Evolutionary conservation across 179 eudicot genomes (phyloP).

Genomic region (Silene vulgaris): DNA sequence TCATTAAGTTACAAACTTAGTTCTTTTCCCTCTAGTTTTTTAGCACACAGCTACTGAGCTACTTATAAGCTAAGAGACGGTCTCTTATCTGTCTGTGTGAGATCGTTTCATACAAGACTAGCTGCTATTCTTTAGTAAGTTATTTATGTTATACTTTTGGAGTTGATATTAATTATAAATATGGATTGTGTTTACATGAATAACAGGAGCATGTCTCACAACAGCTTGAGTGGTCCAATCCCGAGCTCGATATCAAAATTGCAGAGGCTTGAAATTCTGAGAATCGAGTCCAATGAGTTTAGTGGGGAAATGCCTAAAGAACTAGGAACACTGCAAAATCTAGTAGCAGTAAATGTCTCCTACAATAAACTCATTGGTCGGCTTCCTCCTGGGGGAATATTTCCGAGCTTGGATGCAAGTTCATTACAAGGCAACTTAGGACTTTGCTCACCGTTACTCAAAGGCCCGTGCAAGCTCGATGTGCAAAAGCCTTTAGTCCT

Average conservation of each 20-base stretch:
- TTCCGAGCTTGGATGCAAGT: constrained; percentile 63
- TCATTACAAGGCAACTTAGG: constrained; percentile 78
- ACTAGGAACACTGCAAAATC: constrained; percentile 57
- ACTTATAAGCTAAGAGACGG: neutral
- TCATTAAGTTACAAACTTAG: neutral
- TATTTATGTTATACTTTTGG: neutral
- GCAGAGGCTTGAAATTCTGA: constrained; percentile 66
- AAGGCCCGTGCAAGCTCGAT: constrained; percentile 78
- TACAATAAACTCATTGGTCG: constrained; percentile 76
- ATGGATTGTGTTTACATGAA: constrained; percentile 5
- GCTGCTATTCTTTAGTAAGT: neutral
- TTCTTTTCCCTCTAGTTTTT: too few species aligned
- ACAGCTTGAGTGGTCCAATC: constrained; percentile 59
- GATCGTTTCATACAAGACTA: neutral
- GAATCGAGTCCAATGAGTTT: constrained; percentile 67
- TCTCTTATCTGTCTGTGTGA: neutral
- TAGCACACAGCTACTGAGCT: neutral
- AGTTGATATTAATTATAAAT: neutral
- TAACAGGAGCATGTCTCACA: constrained; percentile 84
- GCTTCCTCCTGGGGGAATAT: constrained; percentile 65
- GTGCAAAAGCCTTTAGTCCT: constrained; percentile 92
- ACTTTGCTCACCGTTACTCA: constrained; percentile 77
- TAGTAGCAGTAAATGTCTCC: constrained; percentile 69
- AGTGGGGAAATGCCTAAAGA: constrained; percentile 86
- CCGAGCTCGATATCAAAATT: constrained; percentile 62